These are phyloP conservation scores for Gossypium davidsonii DNA, from an alignment of 441 rosid genomes.

Conservation along the genomic window DNA sequence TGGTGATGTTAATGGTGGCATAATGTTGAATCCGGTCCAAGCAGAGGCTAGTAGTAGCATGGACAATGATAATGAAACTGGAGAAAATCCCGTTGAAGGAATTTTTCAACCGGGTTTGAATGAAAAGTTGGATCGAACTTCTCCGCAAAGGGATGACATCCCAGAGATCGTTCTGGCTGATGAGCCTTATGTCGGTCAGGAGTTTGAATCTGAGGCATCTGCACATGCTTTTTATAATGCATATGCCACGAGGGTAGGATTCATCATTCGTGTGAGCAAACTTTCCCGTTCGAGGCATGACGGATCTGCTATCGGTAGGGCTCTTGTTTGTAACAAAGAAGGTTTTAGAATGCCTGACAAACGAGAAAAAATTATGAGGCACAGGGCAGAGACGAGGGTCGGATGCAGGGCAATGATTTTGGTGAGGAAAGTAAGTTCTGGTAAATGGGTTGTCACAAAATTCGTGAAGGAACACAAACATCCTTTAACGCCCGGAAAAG, in stretches of 20 bases:
- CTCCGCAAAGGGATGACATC: conserved; percentile 25
- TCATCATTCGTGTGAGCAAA: conserved; percentile 86
- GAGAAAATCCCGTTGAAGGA: conserved; percentile 45
- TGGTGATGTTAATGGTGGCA: conserved; percentile 46
- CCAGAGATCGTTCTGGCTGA: conserved; percentile 35
- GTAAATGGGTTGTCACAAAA: conserved; percentile 89
- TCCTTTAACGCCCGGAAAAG: conserved; percentile 72
- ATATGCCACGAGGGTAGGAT: conserved; percentile 81
- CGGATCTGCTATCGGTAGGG: conserved; percentile 89
- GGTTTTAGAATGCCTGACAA: conserved; percentile 90
- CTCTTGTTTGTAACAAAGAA: conserved; percentile 96
- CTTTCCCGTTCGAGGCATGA: conserved; percentile 93
- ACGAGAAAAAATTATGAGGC: conserved; percentile 86
- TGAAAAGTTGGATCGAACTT: conserved; percentile 45
- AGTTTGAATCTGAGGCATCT: conserved; percentile 86
- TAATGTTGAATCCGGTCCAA: conserved; percentile 36
- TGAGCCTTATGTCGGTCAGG: conserved; percentile 84
- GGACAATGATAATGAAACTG: conserved; percentile 48
- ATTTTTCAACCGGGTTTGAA: conserved; percentile 37
- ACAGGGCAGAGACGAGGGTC: conserved; percentile 90
- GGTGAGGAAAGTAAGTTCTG: conserved; percentile 82
- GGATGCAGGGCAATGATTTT: conserved; percentile 98
- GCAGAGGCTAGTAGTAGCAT: conserved; percentile 28
- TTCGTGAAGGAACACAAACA: conserved; percentile 91
- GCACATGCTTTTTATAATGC: conserved; percentile 89